Percentiles rank a stretch among this genome's conserved stretches.
Conservation (phyloP, 1,139 yeast species). For the Saccharomyces hybrid region DNA sequence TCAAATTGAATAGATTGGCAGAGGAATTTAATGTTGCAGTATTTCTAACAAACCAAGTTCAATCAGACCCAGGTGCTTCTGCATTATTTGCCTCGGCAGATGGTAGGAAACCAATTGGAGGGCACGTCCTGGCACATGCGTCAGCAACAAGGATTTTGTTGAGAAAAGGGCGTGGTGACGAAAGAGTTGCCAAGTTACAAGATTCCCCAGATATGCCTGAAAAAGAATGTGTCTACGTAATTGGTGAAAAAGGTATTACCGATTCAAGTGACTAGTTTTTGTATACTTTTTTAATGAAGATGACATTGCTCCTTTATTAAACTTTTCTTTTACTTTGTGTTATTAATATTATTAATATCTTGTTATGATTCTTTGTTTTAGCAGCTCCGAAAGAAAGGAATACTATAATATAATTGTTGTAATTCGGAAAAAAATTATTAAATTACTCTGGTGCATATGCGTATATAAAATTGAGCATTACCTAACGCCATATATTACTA, state of each 20-base stretch:
- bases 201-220: conserved; percentile 62
- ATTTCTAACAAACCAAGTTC: conserved; percentile 56
- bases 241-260: conserved; percentile 47
- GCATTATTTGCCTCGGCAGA: conserved; percentile 58
- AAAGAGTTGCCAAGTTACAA: conserved; percentile 54
- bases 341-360: background rate
- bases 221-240: conserved; percentile 47
- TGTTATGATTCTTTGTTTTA: too few species aligned
- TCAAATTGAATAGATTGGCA: conserved; percentile 44
- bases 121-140: conserved; percentile 58
- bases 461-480: background rate
- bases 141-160: conserved; percentile 53
- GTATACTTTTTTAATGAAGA: background rate
- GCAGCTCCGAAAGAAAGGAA: background rate
- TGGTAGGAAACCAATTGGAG: conserved; percentile 60
- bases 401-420: background rate
- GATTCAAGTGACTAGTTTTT: conserved; percentile 36
- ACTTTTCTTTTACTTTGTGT: background rate
- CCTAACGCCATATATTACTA: background rate
- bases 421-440: background rate
- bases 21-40: conserved; percentile 56
- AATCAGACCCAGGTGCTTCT: conserved; percentile 64
- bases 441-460: background rate
- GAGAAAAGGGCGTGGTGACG: conserved; percentile 59
- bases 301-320: background rate